Evolutionary conservation across 1,284 basidiomycete species (phyloP).

Genomic region (Ustilago lituana): DNA sequence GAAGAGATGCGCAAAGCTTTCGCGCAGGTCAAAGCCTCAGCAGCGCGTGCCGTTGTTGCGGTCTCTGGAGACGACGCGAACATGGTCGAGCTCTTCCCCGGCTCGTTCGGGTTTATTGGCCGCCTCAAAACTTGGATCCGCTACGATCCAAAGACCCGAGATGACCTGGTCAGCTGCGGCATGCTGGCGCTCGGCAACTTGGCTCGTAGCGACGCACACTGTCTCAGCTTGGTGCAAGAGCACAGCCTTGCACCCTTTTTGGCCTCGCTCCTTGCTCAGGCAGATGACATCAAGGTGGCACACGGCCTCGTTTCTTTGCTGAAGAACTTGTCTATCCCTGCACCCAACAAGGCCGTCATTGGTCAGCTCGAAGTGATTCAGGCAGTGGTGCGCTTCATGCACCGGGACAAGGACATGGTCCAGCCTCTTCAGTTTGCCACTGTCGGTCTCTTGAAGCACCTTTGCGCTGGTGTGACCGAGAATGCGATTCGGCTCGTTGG

Average conservation of each 20-base stretch:
- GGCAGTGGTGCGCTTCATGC: conserved; percentile 33
- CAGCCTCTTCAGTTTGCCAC: conserved; percentile 82
- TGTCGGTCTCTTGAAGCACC: conserved; percentile 86
- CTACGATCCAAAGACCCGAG: conserved; percentile 69
- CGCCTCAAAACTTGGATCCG: conserved; percentile 81
- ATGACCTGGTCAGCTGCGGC: conserved; percentile 83
- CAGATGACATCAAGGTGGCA: conserved; percentile 52
- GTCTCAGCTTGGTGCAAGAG: conserved; percentile 51
- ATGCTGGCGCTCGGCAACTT: conserved; percentile 84
- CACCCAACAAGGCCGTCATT: conserved; percentile 51
- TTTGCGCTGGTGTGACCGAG: conserved; percentile 73
- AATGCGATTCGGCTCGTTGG: conserved; percentile 74
- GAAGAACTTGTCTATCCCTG: conserved; percentile 61
- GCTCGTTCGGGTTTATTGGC: conserved; percentile 71
- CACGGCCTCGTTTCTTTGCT: conserved; percentile 56
- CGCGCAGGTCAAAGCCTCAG: conserved; percentile 81
- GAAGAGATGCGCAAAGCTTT: conserved; percentile 76
- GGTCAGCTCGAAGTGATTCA: conserved; percentile 37
- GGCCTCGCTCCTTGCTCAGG: conserved; percentile 38
- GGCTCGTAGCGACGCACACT: conserved; percentile 70
- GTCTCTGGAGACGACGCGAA: conserved; percentile 83
- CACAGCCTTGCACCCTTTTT: conserved; percentile 48
- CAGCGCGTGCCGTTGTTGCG: conserved; percentile 85
- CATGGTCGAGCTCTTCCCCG: conserved; percentile 74
- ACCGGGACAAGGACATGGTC: conserved; percentile 49